Evolutionary conservation across 164 flowering plant genomes (phyloP).

Genomic region (Protea cynaroides): DNA sequence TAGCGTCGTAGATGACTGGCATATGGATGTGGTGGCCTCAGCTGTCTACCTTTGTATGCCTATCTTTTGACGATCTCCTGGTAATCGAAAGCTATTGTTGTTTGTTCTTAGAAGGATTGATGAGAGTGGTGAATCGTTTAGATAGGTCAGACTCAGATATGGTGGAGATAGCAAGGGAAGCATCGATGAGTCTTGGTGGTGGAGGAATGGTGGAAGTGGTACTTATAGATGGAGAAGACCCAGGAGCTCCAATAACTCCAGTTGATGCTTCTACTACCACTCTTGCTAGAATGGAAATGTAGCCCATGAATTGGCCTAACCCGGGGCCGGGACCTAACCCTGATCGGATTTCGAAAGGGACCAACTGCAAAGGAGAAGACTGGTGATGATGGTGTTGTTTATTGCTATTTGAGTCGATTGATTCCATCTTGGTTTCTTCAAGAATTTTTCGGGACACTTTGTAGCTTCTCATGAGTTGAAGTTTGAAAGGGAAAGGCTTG

Average conservation of each 20-base stretch:
- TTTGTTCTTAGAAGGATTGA: slow-evolving; percentile 21
- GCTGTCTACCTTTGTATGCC: slow-evolving; percentile 82
- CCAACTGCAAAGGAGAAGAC: slow-evolving; percentile 19
- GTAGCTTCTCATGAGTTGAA: background rate
- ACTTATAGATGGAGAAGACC: slow-evolving; percentile 9
- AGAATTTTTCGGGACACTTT: slow-evolving; percentile 11
- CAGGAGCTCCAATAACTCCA: no score
- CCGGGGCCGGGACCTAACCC: slow-evolving; percentile 9
- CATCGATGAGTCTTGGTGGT: slow-evolving; percentile 36
- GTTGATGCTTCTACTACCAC: background rate
- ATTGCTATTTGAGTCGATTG: slow-evolving; percentile 28
- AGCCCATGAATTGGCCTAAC: slow-evolving; percentile 31
- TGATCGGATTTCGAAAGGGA: slow-evolving; percentile 24
- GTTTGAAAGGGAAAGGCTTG: no score
- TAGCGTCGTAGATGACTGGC: slow-evolving; percentile 80
- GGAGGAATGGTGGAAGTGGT: slow-evolving; percentile 12
- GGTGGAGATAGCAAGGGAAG: slow-evolving; percentile 58
- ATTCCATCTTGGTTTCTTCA: slow-evolving; percentile 24
- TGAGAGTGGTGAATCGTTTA: no score
- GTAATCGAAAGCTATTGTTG: no score
- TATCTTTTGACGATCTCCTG: slow-evolving; percentile 60
- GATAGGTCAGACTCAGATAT: no score
- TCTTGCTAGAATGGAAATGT: slow-evolving; percentile 33
- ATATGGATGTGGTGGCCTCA: slow-evolving; percentile 73
- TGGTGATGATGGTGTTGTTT: slow-evolving; percentile 21